Base-by-base conservation (phyloP, 2,329 filamentous ascomycete genomes). In the Cytospora chrysosperma region DNA sequence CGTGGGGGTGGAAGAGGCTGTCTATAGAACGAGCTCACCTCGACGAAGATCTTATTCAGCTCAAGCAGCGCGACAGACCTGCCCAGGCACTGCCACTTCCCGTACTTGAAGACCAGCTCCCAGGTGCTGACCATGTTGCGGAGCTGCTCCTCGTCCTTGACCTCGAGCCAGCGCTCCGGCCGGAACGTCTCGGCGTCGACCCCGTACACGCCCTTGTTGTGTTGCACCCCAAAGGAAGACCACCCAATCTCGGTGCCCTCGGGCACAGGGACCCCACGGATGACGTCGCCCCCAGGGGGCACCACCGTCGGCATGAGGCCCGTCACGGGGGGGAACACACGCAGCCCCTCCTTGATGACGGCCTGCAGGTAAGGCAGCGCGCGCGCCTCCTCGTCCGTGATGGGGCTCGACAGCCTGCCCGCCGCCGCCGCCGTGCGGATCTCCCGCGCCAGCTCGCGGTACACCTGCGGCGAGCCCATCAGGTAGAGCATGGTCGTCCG, bases 91-190 rank as follows among this genome's bases (percentile, higher is more conserved):
- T 74, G 70, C 63, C 74, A 78, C 54, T 73, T 75, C 5, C 80
- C 80, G 32, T 73, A 72, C 19, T 77, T 77, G 69, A 82, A 83
- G 0, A 79, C 72, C 17, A 79, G 70, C 55, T 81, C 79, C 56
- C 77, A 70, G 1, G 75, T 77, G 43, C 71, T 69, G 30, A 74
- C 71, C 73, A 79, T 81, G 3, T 51, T 54, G 19, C 71, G 71
- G 19, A 72, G 69, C 58, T 73, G 69, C 49, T 74, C 72, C 1
- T 72, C 71, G 1, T 70, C 68, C 13, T 73, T 71, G 12, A 70
- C 74, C 61, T 79, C 73, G 13, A 85, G 67, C 80, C 81, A 85
- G 51, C 82, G 75, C 57, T 81, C 81, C 1, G 82, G 83, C 26
- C 76, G 72, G 68, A 79, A 85, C 0, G 76, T 62, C 37, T 76